Evolutionary conservation across 2,329 filamentous ascomycete species (phyloP), one percentile per base, ranked within the genome.

Genomic region (Fonsecaea multimorphosa): DNA sequence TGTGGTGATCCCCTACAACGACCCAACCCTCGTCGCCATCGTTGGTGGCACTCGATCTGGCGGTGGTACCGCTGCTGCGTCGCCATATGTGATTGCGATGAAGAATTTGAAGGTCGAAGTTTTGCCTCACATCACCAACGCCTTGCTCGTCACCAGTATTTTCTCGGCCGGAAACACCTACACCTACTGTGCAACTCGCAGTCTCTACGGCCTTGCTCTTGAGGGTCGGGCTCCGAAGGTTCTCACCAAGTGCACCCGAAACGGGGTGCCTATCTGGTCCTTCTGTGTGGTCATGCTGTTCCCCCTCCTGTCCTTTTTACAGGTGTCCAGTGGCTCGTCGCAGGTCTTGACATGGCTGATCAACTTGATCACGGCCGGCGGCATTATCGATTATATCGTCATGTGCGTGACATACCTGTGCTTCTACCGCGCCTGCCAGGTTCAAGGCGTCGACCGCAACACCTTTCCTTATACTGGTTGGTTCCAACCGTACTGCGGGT

Each of bases 401-500:
- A 84, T 86, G 79, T 73, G 80, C 31, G 83, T 86, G 74, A 83
- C 83, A 12, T 77, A 84, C 66, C 76, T 86, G 36, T 83, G 82
- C 36, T 84, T 86, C 74, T 82, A 85, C 76, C 79, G 80, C 51
- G 85, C 85, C 3, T 77, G 77, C 68, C 78, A 82, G 70, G 81
- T 77, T 1, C 83, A 85, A 70, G 79, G 79, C 2, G 40, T 85
- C 34, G 81, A 84, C 74, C 85, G 87, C 77, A 86, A 44, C 79
- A 83, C 53, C 77, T 82, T 29, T 78, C 78, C 70, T 79, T 92
- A 91, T 77, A 87, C 83, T 67, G 87, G 86, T 0, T 83, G 82
- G 67, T 81, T 85, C 49, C 90, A 92, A 79, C 91, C 91, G 1
- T 92, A 87, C 72, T 83, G 85, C 0, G 89, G 89, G 0, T 86